These are phyloP conservation scores for Alnus rubra DNA, from an alignment of 306 rosid species.

Conservation along the genomic window DNA sequence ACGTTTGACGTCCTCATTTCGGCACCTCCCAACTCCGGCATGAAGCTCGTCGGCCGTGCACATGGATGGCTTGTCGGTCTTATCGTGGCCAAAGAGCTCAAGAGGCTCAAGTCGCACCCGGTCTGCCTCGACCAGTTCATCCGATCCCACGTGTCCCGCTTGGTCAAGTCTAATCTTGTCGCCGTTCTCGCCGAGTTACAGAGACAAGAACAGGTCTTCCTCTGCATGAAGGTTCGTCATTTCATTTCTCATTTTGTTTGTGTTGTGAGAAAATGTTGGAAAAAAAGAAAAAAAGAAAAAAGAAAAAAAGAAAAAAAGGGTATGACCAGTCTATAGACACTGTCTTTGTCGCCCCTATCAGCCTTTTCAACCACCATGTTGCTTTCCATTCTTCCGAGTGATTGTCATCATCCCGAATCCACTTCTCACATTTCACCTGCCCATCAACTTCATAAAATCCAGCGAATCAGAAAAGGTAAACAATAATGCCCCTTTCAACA, in stretches of 20 bases:
- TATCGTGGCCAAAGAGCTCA: constrained; percentile 71
- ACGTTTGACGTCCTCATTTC: too few species aligned
- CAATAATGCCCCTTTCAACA: constrained; percentile 12
- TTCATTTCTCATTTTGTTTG: too few species aligned
- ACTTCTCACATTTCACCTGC: too few species aligned
- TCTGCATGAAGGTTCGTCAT: too few species aligned
- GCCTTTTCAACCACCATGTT: constrained; percentile 86
- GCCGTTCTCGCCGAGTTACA: constrained; percentile 76
- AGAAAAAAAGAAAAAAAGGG: constrained; percentile 53
- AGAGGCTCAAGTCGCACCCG: constrained; percentile 54
- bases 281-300: too few species aligned
- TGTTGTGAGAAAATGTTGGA: too few species aligned
- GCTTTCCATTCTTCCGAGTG: constrained; percentile 80
- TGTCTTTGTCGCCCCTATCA: constrained; percentile 77
- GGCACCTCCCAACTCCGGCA: too few species aligned
- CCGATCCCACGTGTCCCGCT: constrained; percentile 68
- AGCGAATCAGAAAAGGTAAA: constrained; percentile 36
- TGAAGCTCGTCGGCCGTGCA: too few species aligned
- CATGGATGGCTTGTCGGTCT: constrained; percentile 32
- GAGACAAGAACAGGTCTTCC: constrained; percentile 14
- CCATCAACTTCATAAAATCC: constrained; percentile 38
- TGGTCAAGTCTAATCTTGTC: constrained; percentile 83
- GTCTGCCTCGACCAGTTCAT: constrained; percentile 63
- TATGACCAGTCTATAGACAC: constrained; percentile 89
- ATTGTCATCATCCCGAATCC: constrained; percentile 57